These are phyloP conservation scores for Solanum pinnatisectum DNA, from an alignment of 257 asterid species.

Conservation along the genomic window DNA sequence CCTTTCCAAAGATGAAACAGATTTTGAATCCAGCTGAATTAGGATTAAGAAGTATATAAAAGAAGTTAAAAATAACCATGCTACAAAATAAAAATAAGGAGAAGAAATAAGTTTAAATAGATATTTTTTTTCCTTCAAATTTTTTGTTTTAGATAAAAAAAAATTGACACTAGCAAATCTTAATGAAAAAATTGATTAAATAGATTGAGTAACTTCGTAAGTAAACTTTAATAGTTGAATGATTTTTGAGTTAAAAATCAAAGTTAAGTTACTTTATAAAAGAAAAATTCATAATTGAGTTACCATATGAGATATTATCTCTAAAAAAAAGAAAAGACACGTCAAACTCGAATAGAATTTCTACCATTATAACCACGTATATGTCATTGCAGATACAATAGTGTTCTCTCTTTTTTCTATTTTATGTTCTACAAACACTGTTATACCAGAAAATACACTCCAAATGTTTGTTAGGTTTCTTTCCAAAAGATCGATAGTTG, in stretches of 20 bases:
- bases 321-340: accelerated
- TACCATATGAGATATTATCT: too few species aligned
- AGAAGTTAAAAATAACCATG: not conserved
- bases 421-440: not conserved
- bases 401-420: not conserved
- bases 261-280: too few species aligned
- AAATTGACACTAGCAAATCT: not conserved
- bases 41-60: not conserved
- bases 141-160: too few species aligned
- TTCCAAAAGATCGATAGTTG: not conserved
- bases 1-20: not conserved
- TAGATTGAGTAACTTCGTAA: too few species aligned
- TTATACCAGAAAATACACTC: not conserved
- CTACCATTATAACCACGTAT: too few species aligned
- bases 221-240: too few species aligned
- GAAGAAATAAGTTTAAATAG: not conserved
- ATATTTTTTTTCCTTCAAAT: too few species aligned
- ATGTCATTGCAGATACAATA: not conserved
- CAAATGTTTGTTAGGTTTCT: not conserved
- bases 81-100: not conserved
- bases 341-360: not conserved
- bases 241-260: too few species aligned
- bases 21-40: not conserved
- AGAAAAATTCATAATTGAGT: too few species aligned
- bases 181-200: not conserved